Base-by-base conservation (phyloP, 371 early-diverging fungal species). In the Haplosporangium sp. region DNA sequence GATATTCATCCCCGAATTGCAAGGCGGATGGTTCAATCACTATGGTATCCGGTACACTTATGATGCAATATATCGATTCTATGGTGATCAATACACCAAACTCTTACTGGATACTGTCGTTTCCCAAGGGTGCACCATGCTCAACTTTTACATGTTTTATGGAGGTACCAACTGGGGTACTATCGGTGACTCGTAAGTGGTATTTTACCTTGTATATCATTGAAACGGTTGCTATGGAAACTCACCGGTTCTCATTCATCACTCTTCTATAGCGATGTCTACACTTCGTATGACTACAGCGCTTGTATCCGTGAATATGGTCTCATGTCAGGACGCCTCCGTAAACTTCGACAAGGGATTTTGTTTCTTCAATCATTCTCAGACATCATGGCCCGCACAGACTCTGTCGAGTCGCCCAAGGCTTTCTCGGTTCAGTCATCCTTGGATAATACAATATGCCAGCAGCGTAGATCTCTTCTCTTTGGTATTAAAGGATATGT, bases 131-230 rank as follows among this genome's bases (percentile, higher is more conserved):
- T 85, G 86, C 6, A 92, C 92, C 1, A 89, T 90, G 81, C 67
- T 86, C 20, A 92, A 87, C 76, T 70, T 91, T 45, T 94, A 94
- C 79, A 94, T 93, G 90, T 85, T 86, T 34, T 94, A 94, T 70
- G 95, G 95, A n/a, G 95, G 95, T 8, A 94, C 95, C 3, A 94
- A 94, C 59, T 94, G 94, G 94, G 95, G 95, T 8, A 89, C 93
- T 0, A 50, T 94, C 3, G 94, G 94, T 39, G 92, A 92, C 73
- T 86, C 89, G 90, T 90, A 90, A 86, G 89, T 88, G 11, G 0
- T 1, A 10, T 15, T 45, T 19, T 13, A 6, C 44, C 20, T 1
- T 20, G 7, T 61, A 50, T 40, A 52, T 37, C 35, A 35, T 20
- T 35, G 63, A 17, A 47, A 11, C 38, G 15, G 13, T 7, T 6